Percentiles rank a stretch among this genome's conserved stretches.
Conservation (phyloP, 768 basidiomycete species). For the Auricularia sp. region DNA sequence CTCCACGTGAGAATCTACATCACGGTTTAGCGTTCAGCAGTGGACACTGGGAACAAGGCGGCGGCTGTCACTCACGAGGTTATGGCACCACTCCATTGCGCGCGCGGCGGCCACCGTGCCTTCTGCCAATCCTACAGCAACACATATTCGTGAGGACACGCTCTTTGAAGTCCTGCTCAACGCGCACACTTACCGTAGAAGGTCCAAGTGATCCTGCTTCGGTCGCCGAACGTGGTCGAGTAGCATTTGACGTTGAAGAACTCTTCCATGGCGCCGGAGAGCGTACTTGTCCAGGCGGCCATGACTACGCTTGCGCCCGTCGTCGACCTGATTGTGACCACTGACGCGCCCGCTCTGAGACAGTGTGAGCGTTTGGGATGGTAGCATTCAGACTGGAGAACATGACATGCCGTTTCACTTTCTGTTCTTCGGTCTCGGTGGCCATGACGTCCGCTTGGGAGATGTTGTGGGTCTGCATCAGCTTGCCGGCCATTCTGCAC, state of each 20-base stretch:
- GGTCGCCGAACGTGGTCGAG: neutral
- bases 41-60: neutral
- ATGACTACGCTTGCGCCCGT: neutral
- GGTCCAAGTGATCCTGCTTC: neutral
- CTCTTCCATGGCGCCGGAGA: neutral
- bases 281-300: neutral
- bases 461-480: neutral
- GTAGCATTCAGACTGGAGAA: neutral
- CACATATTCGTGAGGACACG: neutral
- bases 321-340: neutral
- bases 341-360: neutral
- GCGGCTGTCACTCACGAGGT: neutral
- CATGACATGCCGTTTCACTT: neutral
- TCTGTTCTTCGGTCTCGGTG: constrained; percentile 3
- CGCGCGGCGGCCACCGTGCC: neutral
- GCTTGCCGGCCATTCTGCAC: neutral
- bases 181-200: neutral
- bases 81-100: neutral
- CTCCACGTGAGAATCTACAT: neutral
- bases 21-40: neutral
- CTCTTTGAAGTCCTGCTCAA: too few relatives aligned
- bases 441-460: constrained; percentile 9
- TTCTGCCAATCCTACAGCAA: neutral
- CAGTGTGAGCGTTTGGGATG: neutral
- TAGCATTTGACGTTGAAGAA: neutral